Evolutionary conservation across 306 rosid species (phyloP), one percentile per base, ranked within the genome.

Genomic region (Gillenia trifoliata): DNA sequence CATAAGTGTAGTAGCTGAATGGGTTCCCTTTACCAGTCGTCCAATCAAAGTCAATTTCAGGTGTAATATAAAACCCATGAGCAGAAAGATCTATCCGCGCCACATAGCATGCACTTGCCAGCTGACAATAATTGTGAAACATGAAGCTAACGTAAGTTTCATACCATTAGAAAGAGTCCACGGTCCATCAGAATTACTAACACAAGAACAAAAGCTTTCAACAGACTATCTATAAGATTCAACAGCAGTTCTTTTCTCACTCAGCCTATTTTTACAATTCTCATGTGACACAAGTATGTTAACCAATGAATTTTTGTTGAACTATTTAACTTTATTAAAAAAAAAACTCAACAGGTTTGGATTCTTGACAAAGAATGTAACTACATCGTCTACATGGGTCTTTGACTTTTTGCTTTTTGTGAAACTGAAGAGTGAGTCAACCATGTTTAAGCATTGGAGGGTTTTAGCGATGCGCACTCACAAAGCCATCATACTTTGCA

Each of bases 1-100:
- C 98, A 66, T 90, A 90, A 25, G 98, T 94, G 87, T 59, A 90
- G 84, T 94, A 91, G 76, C 91, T 86, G 80, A 90, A 94, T 68
- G 97, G 92, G 50, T 38, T 81, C 83, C 98, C 98, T 85, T 88
- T 85, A 73, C 83, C 94, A 77, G 86, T 86, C 5, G 7, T 38
- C 98, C 97, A 91, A 80, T 94, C 96, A 88, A 88, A 94, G 79
- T 83, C 94, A 73, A 91, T 85, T 30, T 94, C 96, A 40, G 98
- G 98, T 64, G 87, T 79, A 64, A 91, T 88, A 84, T 86, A 81
- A 83, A 94, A 94, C 40, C 98, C 98, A 73, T 91, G 97, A n/a
- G 97, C 98, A 70, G 93, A 94, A 75, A 94, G 98, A 83, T 94
- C 98, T 70, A 91, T 87, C 64, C 95, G 90, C 75, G 79, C 91